Conservation (phyloP, 192 early-diverging fungal species). For the Coemansia sp. region DNA sequence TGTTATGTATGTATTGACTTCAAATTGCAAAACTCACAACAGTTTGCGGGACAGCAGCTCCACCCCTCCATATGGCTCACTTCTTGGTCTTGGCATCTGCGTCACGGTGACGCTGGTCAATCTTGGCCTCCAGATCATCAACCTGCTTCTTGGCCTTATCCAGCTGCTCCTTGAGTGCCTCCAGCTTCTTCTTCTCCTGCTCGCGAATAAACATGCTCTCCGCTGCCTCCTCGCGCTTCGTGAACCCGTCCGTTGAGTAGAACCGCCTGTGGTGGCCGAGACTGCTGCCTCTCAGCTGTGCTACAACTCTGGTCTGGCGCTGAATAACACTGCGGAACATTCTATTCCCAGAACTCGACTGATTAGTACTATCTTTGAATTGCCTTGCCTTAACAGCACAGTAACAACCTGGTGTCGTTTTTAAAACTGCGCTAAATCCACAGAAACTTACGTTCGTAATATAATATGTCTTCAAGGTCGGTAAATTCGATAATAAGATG, state of each 20-base stretch:
- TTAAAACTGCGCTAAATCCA: too few relatives aligned
- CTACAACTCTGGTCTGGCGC: slow-evolving; percentile 11
- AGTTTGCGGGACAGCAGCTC: too few relatives aligned
- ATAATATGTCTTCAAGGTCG: too few relatives aligned
- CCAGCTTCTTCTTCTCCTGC: slow-evolving; percentile 39
- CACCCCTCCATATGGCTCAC: too few relatives aligned
- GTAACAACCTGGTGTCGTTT: background rate
- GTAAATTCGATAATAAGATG: too few relatives aligned
- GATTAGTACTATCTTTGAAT: too few relatives aligned
- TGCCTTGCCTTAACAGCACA: too few relatives aligned
- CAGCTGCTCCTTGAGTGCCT: slow-evolving; percentile 36
- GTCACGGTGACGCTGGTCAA: slow-evolving; percentile 23
- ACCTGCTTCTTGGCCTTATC: slow-evolving; percentile 33
- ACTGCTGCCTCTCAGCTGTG: slow-evolving; percentile 12
- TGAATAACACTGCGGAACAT: slow-evolving; percentile 47
- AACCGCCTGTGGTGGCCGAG: slow-evolving; percentile 16
- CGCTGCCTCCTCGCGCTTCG: slow-evolving; percentile 49
- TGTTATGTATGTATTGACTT: too few relatives aligned
- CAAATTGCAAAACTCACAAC: too few relatives aligned
- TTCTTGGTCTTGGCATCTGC: slow-evolving; percentile 19
- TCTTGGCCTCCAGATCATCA: slow-evolving; percentile 32
- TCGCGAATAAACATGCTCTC: slow-evolving; percentile 56
- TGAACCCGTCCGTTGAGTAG: slow-evolving; percentile 40
- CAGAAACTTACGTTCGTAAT: too few relatives aligned
- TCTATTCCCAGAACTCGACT: too few relatives aligned